Base-by-base conservation (phyloP, 1,139 yeast species). In the Blastobotrys petasosporus region DNA sequence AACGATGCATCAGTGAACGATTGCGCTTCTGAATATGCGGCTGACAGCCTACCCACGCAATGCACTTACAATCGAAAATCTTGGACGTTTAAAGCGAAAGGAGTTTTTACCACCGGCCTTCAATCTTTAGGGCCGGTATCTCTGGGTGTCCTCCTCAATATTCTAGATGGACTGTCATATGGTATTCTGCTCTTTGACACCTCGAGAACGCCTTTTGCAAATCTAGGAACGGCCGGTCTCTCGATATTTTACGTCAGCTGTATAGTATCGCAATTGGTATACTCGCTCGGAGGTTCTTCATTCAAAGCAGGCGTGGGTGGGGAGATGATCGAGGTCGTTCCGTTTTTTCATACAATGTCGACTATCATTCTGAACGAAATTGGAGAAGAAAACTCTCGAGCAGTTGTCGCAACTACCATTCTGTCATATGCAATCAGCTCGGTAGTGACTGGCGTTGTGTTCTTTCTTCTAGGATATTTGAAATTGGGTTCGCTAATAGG, bases 311-410 rank as follows among this genome's bases (percentile, higher is more conserved):
- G 95, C 8, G 82, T 90, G 42, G 98, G 98, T 0, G 85, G 96
- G 3, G 98, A 92, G 67, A 92, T 92, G 98, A 92, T 92, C 55
- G 98, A 92, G 65, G 90, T 92, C 16, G 94, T 97, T 1, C 98
- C 98, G 1, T 92, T 92, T 63, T 92, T 92, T 71, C 98, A 92
- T 61, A 77, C 94, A 2, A 90, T 92, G 95, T 97, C 97, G 0
- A 70, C 77, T 20, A 73, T 83, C 3, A 81, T 92, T 39, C 69
- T 80, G 59, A 64, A 65, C 4, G 76, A 79, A 25, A 69, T 85
- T 61, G 80, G 81, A 1, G 76, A 70, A 8, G 70, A 68, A 32
- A 67, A 72, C 32, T 72, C 76, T 16, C 80, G 81, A 29, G 80
- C 78, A 6, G 77, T 92, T 10, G 71, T 92, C 33, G 82, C 97